phyloP scores from a whole-genome alignment of 306 rosid genomes.

The Casuarina glauca region DNA sequence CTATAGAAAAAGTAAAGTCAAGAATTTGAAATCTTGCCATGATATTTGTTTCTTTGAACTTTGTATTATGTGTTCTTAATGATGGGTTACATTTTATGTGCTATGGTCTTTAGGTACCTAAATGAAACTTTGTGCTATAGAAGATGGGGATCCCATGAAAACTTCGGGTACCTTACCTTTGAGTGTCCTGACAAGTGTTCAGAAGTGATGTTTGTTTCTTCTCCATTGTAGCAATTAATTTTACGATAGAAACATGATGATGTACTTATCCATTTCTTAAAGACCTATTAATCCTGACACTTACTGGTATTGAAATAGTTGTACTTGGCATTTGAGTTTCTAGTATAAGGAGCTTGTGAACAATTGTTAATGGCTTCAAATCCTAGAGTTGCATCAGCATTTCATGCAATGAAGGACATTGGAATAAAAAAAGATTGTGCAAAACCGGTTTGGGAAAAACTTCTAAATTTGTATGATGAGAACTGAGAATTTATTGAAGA shows the following conservation, averaged over 20 bases:
- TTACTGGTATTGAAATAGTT: conserved; percentile 15
- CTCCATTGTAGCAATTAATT: conserved; percentile 2
- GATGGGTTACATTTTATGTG: background rate
- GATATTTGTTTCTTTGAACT: too few species aligned
- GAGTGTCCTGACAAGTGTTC: background rate
- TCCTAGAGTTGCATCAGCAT: conserved; percentile 59
- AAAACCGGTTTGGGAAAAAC: conserved; percentile 72
- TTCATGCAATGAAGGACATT: conserved; percentile 65
- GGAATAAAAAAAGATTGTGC: conserved; percentile 66
- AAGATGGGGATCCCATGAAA: too few species aligned
- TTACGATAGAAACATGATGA: background rate
- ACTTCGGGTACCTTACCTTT: background rate
- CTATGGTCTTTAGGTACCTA: background rate
- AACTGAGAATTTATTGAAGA: conserved; percentile 88
- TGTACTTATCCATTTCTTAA: background rate
- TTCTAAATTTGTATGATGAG: conserved; percentile 67
- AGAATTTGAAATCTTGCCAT: too few species aligned
- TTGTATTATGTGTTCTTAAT: too few species aligned
- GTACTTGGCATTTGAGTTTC: conserved; percentile 28
- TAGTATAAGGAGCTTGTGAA: conserved; percentile 23
- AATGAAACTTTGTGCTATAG: too few species aligned
- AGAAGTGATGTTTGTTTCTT: background rate
- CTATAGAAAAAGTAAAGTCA: too few species aligned
- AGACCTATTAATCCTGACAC: background rate
- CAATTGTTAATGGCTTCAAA: conserved; percentile 65